These are phyloP conservation scores for Fusarium albidum DNA, from an alignment of 2,329 filamentous ascomycete species.

Conservation along the genomic window DNA sequence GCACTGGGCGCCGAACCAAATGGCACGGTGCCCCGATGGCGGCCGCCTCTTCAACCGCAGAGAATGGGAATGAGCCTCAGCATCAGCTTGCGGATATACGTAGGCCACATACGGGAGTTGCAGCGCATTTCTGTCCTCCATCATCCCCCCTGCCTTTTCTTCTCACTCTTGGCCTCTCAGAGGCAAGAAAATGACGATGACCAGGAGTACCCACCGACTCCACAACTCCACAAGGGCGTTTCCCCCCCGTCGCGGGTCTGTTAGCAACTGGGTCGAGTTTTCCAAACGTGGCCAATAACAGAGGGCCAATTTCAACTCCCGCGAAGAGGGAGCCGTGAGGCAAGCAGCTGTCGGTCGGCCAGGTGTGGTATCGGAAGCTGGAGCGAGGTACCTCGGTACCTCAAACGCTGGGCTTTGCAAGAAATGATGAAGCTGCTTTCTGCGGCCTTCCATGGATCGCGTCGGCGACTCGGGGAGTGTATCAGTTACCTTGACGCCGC, in stretches of 20 bases:
- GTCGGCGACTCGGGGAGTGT: constrained; percentile 11
- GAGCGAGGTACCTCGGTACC: neutral
- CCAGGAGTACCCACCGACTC: constrained; percentile 32
- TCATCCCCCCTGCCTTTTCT: constrained; percentile 12
- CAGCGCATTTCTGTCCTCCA: neutral
- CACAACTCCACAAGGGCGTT: constrained; percentile 29
- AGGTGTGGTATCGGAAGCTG: constrained; percentile 1
- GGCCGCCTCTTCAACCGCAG: no score
- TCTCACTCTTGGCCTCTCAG: constrained; percentile 29
- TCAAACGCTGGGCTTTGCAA: neutral
- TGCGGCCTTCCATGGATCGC: constrained; percentile 33
- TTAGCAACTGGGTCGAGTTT: constrained; percentile 15
- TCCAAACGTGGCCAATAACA: constrained; percentile 27
- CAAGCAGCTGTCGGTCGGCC: constrained; percentile 9
- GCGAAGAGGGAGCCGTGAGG: no score
- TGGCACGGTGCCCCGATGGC: no score
- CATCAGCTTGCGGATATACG: no score
- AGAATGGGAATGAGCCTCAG: no score
- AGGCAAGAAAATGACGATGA: constrained; percentile 34
- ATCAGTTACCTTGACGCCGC: constrained; percentile 30
- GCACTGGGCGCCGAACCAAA: no score
- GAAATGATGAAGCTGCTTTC: constrained; percentile 18
- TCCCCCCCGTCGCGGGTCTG: constrained; percentile 24
- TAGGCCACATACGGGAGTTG: no score
- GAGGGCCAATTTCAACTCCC: constrained; percentile 34